Evolutionary conservation across 345 rosid genomes (phyloP).

Genomic region (Boechera divaricarpa): DNA sequence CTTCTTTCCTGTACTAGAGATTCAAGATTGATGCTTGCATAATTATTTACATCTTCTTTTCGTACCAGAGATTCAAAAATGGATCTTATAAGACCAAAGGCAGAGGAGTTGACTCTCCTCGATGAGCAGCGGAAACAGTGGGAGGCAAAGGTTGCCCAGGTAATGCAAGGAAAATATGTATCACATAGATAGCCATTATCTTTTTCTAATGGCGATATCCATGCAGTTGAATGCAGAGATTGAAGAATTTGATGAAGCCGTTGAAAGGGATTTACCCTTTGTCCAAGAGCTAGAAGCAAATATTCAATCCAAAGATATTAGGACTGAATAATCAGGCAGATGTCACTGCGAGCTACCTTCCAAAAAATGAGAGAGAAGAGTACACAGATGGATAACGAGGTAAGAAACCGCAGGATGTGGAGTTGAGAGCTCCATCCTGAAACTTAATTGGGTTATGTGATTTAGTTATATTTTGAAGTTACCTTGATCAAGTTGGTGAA

Average conservation of each 20-base stretch:
- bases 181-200: constrained; percentile 21
- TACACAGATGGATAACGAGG: constrained; percentile 70
- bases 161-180: constrained; percentile 36
- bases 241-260: constrained; percentile 63
- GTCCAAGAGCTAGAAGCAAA: constrained; percentile 65
- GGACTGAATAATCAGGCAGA: constrained; percentile 76
- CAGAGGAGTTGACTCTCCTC: constrained; percentile 68
- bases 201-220: constrained; percentile 35
- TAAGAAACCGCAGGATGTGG: constrained; percentile 25
- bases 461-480: neutral
- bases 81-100: neutral
- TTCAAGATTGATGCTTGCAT: no score
- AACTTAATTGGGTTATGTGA: constrained; percentile 6
- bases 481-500: constrained; percentile 17
- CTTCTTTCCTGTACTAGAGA: no score
- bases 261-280: constrained; percentile 71
- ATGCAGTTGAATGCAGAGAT: constrained; percentile 80
- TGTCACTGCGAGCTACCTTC: constrained; percentile 61
- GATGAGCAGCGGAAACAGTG: constrained; percentile 69
- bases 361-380: constrained; percentile 68
- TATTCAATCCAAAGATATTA: constrained; percentile 65
- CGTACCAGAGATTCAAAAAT: no score
- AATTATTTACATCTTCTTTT: no score
- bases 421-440: neutral
- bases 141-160: constrained; percentile 76